Percentiles rank a stretch among this genome's conserved stretches.
Conservation (phyloP, 2,329 filamentous ascomycete genomes). For the Aureobasidium sp. region DNA sequence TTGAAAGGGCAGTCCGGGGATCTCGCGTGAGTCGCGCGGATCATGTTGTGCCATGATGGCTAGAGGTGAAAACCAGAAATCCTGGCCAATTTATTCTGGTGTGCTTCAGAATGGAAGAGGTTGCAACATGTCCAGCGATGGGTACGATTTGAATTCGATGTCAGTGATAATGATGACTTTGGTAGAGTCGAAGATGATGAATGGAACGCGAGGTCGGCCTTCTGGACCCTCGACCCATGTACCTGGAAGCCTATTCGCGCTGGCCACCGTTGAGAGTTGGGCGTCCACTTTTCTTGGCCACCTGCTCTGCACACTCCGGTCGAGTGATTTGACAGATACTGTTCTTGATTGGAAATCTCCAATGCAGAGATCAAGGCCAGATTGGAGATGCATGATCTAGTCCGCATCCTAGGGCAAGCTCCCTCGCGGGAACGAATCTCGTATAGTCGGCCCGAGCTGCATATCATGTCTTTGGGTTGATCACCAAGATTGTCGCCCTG, state of each 20-base stretch:
- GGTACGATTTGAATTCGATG: not conserved
- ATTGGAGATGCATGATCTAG: not conserved
- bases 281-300: not conserved
- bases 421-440: not conserved
- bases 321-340: not conserved
- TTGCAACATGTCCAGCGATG: not conserved
- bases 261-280: not conserved
- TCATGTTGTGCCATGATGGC: not conserved
- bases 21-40: conserved; percentile 6
- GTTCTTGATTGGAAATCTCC: not conserved
- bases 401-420: not conserved
- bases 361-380: not conserved
- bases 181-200: not conserved
- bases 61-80: not conserved
- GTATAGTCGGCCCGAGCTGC: not conserved
- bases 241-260: not conserved
- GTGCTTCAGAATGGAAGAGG: not conserved
- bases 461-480: not conserved
- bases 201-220: not conserved
- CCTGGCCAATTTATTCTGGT: not conserved
- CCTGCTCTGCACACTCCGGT: not conserved
- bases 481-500: not conserved
- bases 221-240: not conserved
- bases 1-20: conserved; percentile 7
- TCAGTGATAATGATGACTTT: not conserved